Evolutionary conservation across 1,284 basidiomycete species (phyloP).

Genomic region (Ceratobasidium sp.): DNA sequence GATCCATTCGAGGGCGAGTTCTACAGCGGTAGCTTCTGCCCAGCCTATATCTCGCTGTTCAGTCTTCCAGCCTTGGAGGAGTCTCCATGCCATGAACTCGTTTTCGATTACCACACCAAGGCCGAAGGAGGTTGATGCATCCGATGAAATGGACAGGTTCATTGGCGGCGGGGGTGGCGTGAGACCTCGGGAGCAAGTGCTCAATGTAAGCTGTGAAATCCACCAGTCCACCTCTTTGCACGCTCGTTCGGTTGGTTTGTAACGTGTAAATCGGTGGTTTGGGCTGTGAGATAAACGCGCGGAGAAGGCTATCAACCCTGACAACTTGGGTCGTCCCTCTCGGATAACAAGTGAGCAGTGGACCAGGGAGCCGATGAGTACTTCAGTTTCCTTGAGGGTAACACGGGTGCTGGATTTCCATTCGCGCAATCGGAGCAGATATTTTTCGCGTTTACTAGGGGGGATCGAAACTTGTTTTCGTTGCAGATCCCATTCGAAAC

Average conservation of each 20-base stretch:
- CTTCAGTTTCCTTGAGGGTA: conserved; percentile 10
- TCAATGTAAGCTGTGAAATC: background rate
- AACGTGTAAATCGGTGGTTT: background rate
- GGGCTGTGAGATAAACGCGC: background rate
- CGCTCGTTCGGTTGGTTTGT: background rate
- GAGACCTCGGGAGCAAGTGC: too few species aligned
- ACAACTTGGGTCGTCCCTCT: conserved; percentile 15
- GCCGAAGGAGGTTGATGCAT: conserved; percentile 57
- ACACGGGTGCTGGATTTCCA: background rate
- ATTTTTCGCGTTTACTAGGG: background rate
- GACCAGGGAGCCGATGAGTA: conserved; percentile 24
- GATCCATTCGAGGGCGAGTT: conserved; percentile 49
- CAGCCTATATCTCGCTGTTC: conserved; percentile 56
- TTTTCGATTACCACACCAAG: conserved; percentile 54
- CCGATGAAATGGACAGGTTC: conserved; percentile 11
- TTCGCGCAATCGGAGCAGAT: background rate
- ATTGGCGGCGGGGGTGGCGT: background rate
- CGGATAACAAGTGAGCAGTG: conserved; percentile 10
- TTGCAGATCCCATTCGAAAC: conserved; percentile 55
- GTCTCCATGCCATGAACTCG: conserved; percentile 53
- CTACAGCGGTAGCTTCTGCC: conserved; percentile 58
- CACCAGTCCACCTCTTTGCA: conserved; percentile 22
- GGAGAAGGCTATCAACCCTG: conserved; percentile 8
- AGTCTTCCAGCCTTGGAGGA: conserved; percentile 50
- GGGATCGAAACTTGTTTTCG: background rate